A percentile compares a stretch with the other conserved stretches of the same genome.
Evolutionary conservation across 2,329 filamentous ascomycete species (phyloP).

Genomic region (Beauveria brongniartii): DNA sequence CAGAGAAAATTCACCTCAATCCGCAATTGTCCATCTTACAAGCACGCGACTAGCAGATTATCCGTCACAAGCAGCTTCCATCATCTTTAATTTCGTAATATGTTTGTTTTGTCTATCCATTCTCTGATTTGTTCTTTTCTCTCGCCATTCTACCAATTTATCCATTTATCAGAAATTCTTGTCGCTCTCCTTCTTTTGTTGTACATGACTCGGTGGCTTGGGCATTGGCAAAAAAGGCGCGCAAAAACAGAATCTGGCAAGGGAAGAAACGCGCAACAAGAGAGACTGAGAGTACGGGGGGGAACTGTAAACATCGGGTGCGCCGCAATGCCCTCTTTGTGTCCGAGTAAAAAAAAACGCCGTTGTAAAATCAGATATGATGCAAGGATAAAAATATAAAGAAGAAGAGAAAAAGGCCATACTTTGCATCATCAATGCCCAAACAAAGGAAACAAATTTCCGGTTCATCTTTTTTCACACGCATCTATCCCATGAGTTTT

Average conservation of each 20-base stretch:
- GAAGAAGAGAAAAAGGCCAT: constrained; percentile 6
- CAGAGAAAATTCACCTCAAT: neutral
- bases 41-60: no score
- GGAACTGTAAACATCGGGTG: constrained; percentile 3
- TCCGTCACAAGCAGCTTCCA: neutral
- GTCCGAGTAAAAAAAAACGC: constrained; percentile 7
- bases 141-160: neutral
- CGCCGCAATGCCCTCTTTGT: constrained; percentile 10
- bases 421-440: constrained; percentile 7
- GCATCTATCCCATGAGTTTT: neutral
- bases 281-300: neutral
- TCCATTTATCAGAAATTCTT: neutral
- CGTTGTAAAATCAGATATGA: constrained; percentile 7
- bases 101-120: constrained; percentile 1
- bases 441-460: constrained; percentile 2
- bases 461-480: neutral
- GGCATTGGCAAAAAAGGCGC: neutral
- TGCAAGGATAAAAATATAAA: constrained; percentile 11
- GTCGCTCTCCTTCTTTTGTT: neutral
- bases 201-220: neutral
- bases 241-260: neutral
- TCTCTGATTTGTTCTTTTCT: neutral
- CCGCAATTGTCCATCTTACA: no score
- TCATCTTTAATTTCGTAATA: neutral
- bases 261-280: neutral